A percentile compares a stretch with the other conserved stretches of the same genome.
These are phyloP conservation scores for Ustilago nuda DNA, from an alignment of 1,284 basidiomycete species.

Conservation along the genomic window DNA sequence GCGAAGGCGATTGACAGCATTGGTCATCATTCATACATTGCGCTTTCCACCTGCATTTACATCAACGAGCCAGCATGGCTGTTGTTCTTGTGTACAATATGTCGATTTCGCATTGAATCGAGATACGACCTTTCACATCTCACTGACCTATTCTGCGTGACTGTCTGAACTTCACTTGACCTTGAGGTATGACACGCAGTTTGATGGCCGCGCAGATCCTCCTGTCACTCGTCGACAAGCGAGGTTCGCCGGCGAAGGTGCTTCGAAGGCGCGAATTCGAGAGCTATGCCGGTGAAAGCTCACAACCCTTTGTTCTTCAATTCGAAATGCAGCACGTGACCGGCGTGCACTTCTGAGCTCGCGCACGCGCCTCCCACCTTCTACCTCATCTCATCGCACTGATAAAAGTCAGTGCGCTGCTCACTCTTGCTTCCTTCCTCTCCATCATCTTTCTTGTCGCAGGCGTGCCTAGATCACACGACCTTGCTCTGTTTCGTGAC, in stretches of 20 bases:
- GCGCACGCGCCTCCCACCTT: too few species aligned
- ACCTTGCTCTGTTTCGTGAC: too few species aligned
- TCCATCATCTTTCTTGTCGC: too few species aligned
- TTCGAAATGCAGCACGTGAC: too few species aligned
- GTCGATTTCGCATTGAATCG: neutral
- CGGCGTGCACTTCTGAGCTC: too few species aligned
- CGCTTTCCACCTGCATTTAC: neutral
- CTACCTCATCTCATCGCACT: too few species aligned
- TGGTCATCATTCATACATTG: neutral
- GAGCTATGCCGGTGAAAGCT: neutral
- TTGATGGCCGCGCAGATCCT: neutral
- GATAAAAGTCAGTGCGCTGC: too few species aligned
- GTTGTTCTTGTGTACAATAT: constrained; percentile 1
- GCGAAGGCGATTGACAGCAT: neutral
- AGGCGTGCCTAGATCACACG: too few species aligned
- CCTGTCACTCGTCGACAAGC: neutral
- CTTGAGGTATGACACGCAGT: too few species aligned
- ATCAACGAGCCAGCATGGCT: neutral
- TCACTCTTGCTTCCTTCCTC: too few species aligned
- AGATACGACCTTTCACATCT: neutral
- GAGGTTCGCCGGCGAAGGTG: neutral
- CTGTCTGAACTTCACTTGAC: neutral
- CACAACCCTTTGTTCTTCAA: neutral
- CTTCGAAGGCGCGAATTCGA: neutral
- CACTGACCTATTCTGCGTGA: neutral